Evolutionary conservation across 805 yeast species (phyloP).

Genomic region (Hyphopichia homilentoma): DNA sequence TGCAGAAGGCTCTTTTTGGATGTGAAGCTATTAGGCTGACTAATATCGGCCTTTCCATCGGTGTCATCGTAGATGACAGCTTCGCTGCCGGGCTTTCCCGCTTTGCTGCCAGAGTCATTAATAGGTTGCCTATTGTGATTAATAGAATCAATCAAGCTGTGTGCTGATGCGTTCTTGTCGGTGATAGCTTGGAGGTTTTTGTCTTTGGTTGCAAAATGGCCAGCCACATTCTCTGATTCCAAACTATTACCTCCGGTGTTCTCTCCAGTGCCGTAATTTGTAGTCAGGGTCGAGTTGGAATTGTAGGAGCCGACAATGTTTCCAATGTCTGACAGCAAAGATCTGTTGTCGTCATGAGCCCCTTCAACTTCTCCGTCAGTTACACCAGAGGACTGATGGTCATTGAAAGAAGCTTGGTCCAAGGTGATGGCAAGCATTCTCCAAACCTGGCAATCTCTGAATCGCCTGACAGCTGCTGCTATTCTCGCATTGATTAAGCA

Average conservation of each 20-base stretch:
- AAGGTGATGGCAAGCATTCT: slow-evolving; percentile 49
- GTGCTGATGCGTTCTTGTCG: slow-evolving; percentile 15
- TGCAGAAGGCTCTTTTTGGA: no score
- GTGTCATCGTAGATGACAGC: no score
- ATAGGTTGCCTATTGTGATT: no score
- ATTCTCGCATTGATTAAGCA: slow-evolving; percentile 56
- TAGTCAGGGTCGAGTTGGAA: slow-evolving; percentile 39
- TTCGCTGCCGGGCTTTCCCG: no score
- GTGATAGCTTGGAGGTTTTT: slow-evolving; percentile 6
- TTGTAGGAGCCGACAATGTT: slow-evolving; percentile 40
- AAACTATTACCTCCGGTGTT: slow-evolving; percentile 8
- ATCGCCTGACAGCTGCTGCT: slow-evolving; percentile 48
- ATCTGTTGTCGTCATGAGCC: slow-evolving; percentile 6
- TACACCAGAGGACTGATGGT: not conserved
- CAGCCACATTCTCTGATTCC: slow-evolving; percentile 6
- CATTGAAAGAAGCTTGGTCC: slow-evolving; percentile 17
- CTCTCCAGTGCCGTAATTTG: slow-evolving; percentile 27
- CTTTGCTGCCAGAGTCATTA: no score
- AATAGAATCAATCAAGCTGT: slow-evolving; percentile 19
- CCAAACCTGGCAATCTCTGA: slow-evolving; percentile 65
- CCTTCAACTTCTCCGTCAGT: slow-evolving; percentile 1
- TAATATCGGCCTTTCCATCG: not conserved
- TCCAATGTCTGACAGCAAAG: slow-evolving; percentile 34
- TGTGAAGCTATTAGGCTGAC: no score
- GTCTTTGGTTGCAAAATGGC: not conserved